These are phyloP conservation scores for Mucor indicus DNA, from an alignment of 371 early-diverging fungal species.

Conservation along the genomic window DNA sequence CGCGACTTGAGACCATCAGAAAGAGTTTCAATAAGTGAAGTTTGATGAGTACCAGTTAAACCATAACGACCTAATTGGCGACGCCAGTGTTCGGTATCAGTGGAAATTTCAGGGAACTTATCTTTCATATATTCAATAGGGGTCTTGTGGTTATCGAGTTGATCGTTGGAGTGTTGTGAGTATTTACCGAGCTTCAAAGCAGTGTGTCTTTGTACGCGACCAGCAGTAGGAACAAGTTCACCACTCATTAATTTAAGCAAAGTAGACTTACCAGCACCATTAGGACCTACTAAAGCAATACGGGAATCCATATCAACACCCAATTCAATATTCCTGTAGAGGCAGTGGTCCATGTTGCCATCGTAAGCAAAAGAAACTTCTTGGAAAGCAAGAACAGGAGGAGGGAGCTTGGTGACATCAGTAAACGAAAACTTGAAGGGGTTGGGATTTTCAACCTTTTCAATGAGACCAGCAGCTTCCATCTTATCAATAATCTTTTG, in stretches of 20 bases:
- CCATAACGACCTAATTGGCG: conserved; percentile 92
- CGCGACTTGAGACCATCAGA: conserved; percentile 96
- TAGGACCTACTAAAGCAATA: conserved; percentile 87
- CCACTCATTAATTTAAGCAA: conserved; percentile 91
- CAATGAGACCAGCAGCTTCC: conserved; percentile 96
- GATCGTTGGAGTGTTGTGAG: conserved; percentile 96
- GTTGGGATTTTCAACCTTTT: conserved; percentile 79
- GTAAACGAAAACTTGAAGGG: conserved; percentile 88
- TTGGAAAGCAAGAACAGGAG: conserved; percentile 94
- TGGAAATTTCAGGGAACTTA: conserved; percentile 64
- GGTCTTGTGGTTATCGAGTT: conserved; percentile 81
- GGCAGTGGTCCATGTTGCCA: conserved; percentile 74
- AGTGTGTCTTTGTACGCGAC: conserved; percentile 86
- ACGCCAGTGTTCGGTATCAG: conserved; percentile 75
- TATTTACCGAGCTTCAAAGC: conserved; percentile 95
- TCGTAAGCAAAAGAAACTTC: conserved; percentile 90
- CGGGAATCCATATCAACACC: conserved; percentile 97
- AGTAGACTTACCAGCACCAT: conserved; percentile 94
- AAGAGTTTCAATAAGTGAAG: conserved; percentile 82
- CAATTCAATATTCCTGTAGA: conserved; percentile 89
- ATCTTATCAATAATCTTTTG: conserved; percentile 99
- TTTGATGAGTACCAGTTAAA: conserved; percentile 90
- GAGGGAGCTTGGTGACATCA: conserved; percentile 86
- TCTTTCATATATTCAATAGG: conserved; percentile 93
- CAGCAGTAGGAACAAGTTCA: conserved; percentile 80